Evolutionary conservation across 75 land plant species (phyloP), one percentile per base, ranked within the genome.

Genomic region (Selaginella moellendorffii): DNA sequence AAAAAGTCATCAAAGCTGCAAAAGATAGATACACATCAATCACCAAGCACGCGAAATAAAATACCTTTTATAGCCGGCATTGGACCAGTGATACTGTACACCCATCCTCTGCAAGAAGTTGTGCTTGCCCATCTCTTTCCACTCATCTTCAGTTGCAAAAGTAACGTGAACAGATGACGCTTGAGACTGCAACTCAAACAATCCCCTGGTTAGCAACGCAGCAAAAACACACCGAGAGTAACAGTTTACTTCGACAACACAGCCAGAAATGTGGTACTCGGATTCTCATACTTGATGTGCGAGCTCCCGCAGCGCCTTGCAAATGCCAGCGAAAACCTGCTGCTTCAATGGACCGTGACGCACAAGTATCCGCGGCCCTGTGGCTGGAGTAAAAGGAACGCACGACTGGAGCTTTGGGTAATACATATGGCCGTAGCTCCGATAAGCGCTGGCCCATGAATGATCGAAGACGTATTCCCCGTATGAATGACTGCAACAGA

Each of bases 401-500:
- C 90, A 88, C 54, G 75, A 89, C 72, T 93, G 98, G 31, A 93
- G 68, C 63, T 93, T 93, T 68, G 98, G 98, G 54, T 93, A 93
- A 61, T 93, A 93, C 27, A 77, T 58, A 30, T 69, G 53, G 22
- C 98, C 98, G 78, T 76, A 88, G 26, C 74, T 77, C 52, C 83
- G 83, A 76, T 81, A 93, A 24, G 96, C 96, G 74, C 81, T 85
- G 1, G 98, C 96, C 98, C 98, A 93, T 2, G 90, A 69, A 75
- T 83, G 90, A 71, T 93, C 98, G 74, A 93, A 93, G n/a, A 93
- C 96, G 77, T 70, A 93, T 75, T 93, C 98, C 27, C 98, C 98
- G 74, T 88, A 82, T 31, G 98, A 93, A 65, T 93, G 98, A 71
- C 98, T 93, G 87, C 78, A 77, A 28, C 36, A 53, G 1, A 20